Percentiles rank a stretch among this genome's conserved stretches.
Conservation (phyloP, 2,329 filamentous ascomycete genomes). For the Clathrospora elynae region DNA sequence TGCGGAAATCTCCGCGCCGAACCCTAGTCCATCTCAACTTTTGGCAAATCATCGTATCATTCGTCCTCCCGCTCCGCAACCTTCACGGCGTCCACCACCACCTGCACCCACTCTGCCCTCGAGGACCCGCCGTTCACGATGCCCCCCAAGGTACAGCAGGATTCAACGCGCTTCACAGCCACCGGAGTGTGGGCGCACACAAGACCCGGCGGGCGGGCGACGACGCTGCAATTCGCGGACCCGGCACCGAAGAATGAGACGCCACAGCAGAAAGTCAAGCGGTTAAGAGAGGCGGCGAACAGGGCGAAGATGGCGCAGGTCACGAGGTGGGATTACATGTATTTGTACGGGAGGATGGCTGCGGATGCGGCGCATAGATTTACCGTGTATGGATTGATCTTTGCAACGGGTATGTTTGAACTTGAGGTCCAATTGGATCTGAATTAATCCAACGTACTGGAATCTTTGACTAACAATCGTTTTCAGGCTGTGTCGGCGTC, state of each 20-base stretch:
- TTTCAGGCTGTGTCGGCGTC: slow-evolving; percentile 61
- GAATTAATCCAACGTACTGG: background rate
- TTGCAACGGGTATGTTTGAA: slow-evolving; percentile 60
- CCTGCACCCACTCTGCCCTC: slow-evolving; percentile 8
- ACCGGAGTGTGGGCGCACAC: slow-evolving; percentile 72
- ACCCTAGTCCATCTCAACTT: slow-evolving; percentile 37
- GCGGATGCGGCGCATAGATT: slow-evolving; percentile 66
- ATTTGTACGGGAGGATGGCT: slow-evolving; percentile 44
- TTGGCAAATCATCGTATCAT: slow-evolving; percentile 38
- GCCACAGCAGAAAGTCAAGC: slow-evolving; percentile 59
- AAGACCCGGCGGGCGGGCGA: slow-evolving; percentile 57
- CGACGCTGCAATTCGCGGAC: slow-evolving; percentile 48
- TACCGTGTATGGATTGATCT: slow-evolving; percentile 65
- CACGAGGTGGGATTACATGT: slow-evolving; percentile 57
- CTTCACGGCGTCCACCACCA: slow-evolving; percentile 18
- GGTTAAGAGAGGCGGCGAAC: slow-evolving; percentile 56
- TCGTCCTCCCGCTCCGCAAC: slow-evolving; percentile 32
- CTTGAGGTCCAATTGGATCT: slow-evolving; percentile 15
- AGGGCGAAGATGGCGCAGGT: slow-evolving; percentile 56
- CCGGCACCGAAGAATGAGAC: slow-evolving; percentile 56
- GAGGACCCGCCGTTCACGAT: slow-evolving; percentile 35
- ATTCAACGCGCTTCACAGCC: slow-evolving; percentile 79
- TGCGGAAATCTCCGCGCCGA: slow-evolving; percentile 40
- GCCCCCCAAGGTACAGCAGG: slow-evolving; percentile 74
- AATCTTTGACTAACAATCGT: slow-evolving; percentile 13